These are phyloP conservation scores for Antitrichia curtipendula DNA, from an alignment of 225 moss, liverwort and hornwort genomes.

Conservation along the genomic window DNA sequence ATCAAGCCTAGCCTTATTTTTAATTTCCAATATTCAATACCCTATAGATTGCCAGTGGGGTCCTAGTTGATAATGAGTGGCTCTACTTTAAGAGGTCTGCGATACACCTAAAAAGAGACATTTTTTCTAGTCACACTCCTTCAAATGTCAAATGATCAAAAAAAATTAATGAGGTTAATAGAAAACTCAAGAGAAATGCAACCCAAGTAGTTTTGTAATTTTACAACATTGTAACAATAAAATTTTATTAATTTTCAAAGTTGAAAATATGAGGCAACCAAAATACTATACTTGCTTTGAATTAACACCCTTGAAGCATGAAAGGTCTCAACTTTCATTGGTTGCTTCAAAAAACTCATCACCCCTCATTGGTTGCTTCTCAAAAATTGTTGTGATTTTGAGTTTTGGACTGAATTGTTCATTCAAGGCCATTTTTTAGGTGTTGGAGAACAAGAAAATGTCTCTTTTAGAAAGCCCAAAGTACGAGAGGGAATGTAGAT, in stretches of 20 bases:
- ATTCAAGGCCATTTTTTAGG: not conserved
- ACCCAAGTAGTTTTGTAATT: not conserved
- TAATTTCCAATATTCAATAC: too few species aligned
- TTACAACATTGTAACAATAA: fast-evolving
- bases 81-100: too few species aligned
- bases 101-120: too few species aligned
- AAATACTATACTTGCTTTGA: not conserved
- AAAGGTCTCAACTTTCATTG: not conserved
- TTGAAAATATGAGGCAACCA: fast-evolving
- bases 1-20: too few species aligned
- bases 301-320: fast-evolving
- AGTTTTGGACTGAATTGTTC: not conserved
- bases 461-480: not conserved
- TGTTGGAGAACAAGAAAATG: fast-evolving
- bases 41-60: too few species aligned
- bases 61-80: too few species aligned
- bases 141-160: fast-evolving
- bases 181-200: not conserved
- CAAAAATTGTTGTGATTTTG: fast-evolving
- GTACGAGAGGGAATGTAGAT: not conserved
- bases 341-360: too few species aligned
- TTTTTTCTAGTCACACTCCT: too few species aligned
- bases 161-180: not conserved
- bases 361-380: too few species aligned
- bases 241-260: not conserved